These are phyloP conservation scores for Cardamine chenopodiifolia DNA, from an alignment of 345 rosid genomes.

Conservation along the genomic window DNA sequence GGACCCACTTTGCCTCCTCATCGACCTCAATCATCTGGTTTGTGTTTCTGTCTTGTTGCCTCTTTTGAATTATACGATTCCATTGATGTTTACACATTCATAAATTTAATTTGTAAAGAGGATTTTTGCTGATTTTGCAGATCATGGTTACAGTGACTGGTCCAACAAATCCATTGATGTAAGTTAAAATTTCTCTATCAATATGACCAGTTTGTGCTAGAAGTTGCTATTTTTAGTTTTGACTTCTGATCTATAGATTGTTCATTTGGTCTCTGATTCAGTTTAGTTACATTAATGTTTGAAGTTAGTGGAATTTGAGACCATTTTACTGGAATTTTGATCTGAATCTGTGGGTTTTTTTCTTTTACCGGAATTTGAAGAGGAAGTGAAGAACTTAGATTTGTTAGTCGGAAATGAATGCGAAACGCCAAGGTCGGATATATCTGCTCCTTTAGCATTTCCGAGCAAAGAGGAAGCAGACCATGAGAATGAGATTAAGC, in stretches of 20 bases:
- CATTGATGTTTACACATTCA: conserved; percentile 5
- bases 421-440: conserved; percentile 48
- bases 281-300: neutral
- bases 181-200: neutral
- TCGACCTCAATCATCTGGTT: conserved; percentile 31
- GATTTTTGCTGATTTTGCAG: conserved; percentile 32
- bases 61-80: neutral
- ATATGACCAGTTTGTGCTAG: neutral
- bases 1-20: conserved; percentile 47
- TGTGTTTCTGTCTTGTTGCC: conserved; percentile 19
- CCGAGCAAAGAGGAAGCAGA: conserved; percentile 50
- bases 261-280: neutral
- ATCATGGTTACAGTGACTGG: conserved; percentile 30
- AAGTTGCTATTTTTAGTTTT: conserved; percentile 25
- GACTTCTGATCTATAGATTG: conserved; percentile 7
- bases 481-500: conserved; percentile 63
- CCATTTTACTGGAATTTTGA: neutral
- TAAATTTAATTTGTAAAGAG: neutral
- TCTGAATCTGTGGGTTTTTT: conserved; percentile 4
- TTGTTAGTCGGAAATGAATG: conserved; percentile 27
- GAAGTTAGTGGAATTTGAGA: neutral
- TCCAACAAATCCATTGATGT: conserved; percentile 20
- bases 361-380: conserved; percentile 62
- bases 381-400: conserved; percentile 54
- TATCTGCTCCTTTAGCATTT: conserved; percentile 49